These are phyloP conservation scores for Boletellus emodensis DNA, from an alignment of 768 basidiomycete species.

Conservation along the genomic window DNA sequence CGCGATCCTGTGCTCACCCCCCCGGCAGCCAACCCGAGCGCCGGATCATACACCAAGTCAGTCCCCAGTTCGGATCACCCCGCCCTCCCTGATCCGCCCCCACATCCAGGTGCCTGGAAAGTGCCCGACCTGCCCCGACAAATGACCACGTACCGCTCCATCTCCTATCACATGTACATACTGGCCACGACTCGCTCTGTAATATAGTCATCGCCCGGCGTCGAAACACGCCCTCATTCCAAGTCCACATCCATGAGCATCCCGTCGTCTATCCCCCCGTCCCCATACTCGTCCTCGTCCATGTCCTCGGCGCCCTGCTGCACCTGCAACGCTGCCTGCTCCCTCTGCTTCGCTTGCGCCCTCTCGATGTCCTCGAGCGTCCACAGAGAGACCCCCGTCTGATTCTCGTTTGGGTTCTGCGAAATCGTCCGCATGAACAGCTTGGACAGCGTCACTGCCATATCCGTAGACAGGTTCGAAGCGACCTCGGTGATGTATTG, in stretches of 20 bases:
- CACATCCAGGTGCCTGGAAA: constrained; percentile 34
- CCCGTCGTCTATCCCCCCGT: constrained; percentile 63
- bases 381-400: constrained; percentile 94
- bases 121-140: constrained; percentile 35
- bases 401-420: constrained; percentile 94
- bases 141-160: neutral
- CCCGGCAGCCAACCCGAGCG: constrained; percentile 51
- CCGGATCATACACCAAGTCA: constrained; percentile 41
- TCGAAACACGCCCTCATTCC: neutral
- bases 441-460: constrained; percentile 92
- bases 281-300: constrained; percentile 58
- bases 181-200: neutral
- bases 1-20: neutral
- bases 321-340: constrained; percentile 45
- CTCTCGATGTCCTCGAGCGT: constrained; percentile 87
- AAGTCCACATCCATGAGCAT: constrained; percentile 58
- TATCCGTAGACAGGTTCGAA: constrained; percentile 96
- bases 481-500: constrained; percentile 99
- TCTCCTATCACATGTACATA: too few species aligned
- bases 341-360: constrained; percentile 78
- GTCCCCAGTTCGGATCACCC: constrained; percentile 15
- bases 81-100: constrained; percentile 13
- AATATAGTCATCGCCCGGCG: constrained; percentile 3
- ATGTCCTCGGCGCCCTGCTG: constrained; percentile 21
- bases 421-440: constrained; percentile 98